These are phyloP conservation scores for Phaeophleospora eucalypticola DNA, from an alignment of 2,329 filamentous ascomycete species.

Conservation along the genomic window DNA sequence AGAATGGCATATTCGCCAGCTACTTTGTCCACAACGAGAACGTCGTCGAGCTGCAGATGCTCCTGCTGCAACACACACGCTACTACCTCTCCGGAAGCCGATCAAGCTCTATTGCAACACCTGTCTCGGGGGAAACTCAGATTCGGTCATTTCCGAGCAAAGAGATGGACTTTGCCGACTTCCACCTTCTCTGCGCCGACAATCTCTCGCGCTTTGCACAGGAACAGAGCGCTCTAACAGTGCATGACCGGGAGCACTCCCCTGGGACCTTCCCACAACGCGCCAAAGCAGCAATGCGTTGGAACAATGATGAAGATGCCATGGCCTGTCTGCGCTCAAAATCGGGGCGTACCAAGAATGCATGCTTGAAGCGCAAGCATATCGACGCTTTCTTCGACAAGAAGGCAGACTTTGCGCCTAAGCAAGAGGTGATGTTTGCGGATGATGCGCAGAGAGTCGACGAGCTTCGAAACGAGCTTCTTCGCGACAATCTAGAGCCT, in stretches of 20 bases:
- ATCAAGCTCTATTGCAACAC: conserved; percentile 24
- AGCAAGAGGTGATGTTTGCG: conserved; percentile 19
- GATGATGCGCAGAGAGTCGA: conserved; percentile 23
- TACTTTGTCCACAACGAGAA: conserved; percentile 55
- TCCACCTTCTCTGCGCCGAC: conserved; percentile 45
- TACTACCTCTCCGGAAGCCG: conserved; percentile 33
- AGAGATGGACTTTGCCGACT: conserved; percentile 33
- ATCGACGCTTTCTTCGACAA: conserved; percentile 38
- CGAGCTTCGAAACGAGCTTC: conserved; percentile 41
- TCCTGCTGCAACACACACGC: conserved; percentile 48
- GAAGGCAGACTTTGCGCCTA: conserved; percentile 21
- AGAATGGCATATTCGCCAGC: conserved; percentile 43
- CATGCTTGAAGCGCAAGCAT: conserved; percentile 41
- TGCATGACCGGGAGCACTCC: conserved; percentile 37
- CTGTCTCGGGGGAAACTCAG: conserved; percentile 20
- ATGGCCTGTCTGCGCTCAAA: conserved; percentile 22
- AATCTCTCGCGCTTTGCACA: conserved; percentile 44
- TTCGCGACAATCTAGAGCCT: conserved; percentile 43
- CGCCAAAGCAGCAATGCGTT: conserved; percentile 27
- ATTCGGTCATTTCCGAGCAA: conserved; percentile 15
- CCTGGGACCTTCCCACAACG: conserved; percentile 28
- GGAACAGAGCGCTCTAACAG: conserved; percentile 43
- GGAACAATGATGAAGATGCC: conserved; percentile 29
- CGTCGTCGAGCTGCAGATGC: conserved; percentile 50
- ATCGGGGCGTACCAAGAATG: conserved; percentile 23